Percentiles rank a stretch among this genome's conserved stretches.
These are phyloP conservation scores for Starmerella roubikii DNA, from an alignment of 805 yeast genomes.

Conservation along the genomic window DNA sequence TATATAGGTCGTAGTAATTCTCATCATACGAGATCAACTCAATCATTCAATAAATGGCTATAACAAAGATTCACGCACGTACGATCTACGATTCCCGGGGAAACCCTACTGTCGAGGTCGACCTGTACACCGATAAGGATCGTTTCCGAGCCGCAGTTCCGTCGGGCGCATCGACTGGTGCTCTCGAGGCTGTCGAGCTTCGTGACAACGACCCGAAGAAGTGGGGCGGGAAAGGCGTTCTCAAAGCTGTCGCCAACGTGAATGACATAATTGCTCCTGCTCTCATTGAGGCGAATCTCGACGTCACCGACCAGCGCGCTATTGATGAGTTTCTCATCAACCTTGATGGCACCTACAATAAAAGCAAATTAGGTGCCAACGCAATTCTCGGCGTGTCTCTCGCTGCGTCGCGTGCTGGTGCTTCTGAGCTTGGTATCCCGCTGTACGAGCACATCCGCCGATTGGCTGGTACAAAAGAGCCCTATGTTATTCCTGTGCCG, in stretches of 20 bases:
- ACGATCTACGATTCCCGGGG: slow-evolving; percentile 99
- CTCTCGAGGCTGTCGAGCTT: slow-evolving; percentile 95
- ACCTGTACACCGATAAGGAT: slow-evolving; percentile 83
- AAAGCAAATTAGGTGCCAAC: slow-evolving; percentile 95
- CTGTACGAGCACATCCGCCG: slow-evolving; percentile 84
- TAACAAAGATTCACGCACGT: slow-evolving; percentile 81
- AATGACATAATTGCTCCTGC: slow-evolving; percentile 94
- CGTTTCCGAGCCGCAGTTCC: slow-evolving; percentile 95
- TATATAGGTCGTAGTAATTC: too few species aligned
- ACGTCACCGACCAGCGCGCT: slow-evolving; percentile 74
- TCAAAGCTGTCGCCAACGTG: slow-evolving; percentile 92
- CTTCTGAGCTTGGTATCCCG: slow-evolving; percentile 88
- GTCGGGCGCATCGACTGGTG: slow-evolving; percentile 99
- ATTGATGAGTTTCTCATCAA: slow-evolving; percentile 72
- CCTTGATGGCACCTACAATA: slow-evolving; percentile 96
- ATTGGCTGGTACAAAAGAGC: slow-evolving; percentile 59
- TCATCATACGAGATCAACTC: too few species aligned
- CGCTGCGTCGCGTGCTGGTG: slow-evolving; percentile 96
- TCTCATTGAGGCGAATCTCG: slow-evolving; percentile 61
- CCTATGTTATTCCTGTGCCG: slow-evolving; percentile 95
- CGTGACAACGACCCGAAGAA: slow-evolving; percentile 96
- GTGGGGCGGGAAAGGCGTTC: slow-evolving; percentile 98
- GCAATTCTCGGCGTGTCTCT: slow-evolving; percentile 97
- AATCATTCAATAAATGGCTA: too few species aligned
- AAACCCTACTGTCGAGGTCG: slow-evolving; percentile 99